These are phyloP conservation scores for Coemansia asiatica DNA, from an alignment of 192 early-diverging fungal genomes.

Conservation along the genomic window DNA sequence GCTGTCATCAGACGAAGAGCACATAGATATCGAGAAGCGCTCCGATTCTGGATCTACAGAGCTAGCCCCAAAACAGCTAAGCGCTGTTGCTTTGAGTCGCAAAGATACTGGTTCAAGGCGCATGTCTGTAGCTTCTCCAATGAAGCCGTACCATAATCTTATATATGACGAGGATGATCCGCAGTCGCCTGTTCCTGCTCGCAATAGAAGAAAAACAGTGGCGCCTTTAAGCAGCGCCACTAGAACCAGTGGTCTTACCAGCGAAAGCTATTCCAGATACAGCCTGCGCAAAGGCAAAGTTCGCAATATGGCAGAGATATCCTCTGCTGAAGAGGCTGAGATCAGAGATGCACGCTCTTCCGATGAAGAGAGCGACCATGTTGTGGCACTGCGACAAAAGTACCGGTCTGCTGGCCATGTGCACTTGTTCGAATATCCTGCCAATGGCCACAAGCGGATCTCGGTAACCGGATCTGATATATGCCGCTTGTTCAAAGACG, in stretches of 20 bases:
- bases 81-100: background rate
- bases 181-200: background rate
- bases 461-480: slow-evolving; percentile 67
- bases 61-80: background rate
- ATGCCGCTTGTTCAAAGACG: slow-evolving; percentile 61
- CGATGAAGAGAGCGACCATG: slow-evolving; percentile 19
- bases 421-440: slow-evolving; percentile 56
- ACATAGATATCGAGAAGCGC: background rate
- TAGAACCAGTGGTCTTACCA: background rate
- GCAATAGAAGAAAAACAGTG: background rate
- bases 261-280: background rate
- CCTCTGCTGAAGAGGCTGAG: background rate
- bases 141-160: background rate
- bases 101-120: background rate
- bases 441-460: slow-evolving; percentile 56
- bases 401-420: slow-evolving; percentile 20
- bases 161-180: background rate
- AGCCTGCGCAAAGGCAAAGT: slow-evolving; percentile 20
- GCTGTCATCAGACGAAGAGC: slow-evolving; percentile 40
- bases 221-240: background rate
- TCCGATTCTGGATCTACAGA: background rate
- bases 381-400: slow-evolving; percentile 16
- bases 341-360: background rate
- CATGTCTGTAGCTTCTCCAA: background rate
- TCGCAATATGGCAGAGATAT: background rate